Evolutionary conservation across 805 yeast species (phyloP).

Genomic region (Kurtzmaniella cleridarum): DNA sequence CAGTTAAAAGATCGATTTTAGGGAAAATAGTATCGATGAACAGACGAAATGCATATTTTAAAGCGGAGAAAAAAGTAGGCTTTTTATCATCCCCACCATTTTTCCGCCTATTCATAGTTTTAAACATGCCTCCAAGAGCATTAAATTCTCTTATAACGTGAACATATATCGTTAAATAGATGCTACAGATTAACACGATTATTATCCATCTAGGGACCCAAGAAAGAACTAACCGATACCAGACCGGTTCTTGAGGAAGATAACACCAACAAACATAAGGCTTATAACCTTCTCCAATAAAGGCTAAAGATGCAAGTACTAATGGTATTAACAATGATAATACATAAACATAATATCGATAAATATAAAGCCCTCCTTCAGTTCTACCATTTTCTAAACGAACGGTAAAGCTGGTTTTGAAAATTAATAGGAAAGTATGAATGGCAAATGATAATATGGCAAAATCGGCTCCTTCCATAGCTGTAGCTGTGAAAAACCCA

Average conservation of each 20-base stretch:
- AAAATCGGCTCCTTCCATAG: conserved; percentile 82
- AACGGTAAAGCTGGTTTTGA: conserved; percentile 47
- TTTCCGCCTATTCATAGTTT: conserved; percentile 19
- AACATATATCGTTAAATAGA: conserved; percentile 66
- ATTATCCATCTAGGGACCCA: conserved; percentile 81
- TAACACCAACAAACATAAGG: conserved; percentile 75
- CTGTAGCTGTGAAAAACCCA: conserved; percentile 77
- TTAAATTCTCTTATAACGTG: conserved; percentile 64
- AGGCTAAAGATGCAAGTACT: conserved; percentile 67
- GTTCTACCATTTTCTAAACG: conserved; percentile 33
- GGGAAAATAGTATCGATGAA: conserved; percentile 22
- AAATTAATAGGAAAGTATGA: conserved; percentile 72
- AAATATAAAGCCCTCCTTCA: conserved; percentile 72
- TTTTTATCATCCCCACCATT: conserved; percentile 10
- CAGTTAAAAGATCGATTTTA: conserved; percentile 21
- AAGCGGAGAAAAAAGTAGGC: conserved; percentile 30
- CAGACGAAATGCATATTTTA: conserved; percentile 21
- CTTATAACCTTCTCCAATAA: conserved; percentile 53
- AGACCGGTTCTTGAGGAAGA: conserved; percentile 63
- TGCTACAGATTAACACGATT: conserved; percentile 52
- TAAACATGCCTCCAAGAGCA: conserved; percentile 44
- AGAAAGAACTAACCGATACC: conserved; percentile 68
- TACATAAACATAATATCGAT: conserved; percentile 53
- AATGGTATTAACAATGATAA: conserved; percentile 57
- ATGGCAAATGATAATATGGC: conserved; percentile 79